These are phyloP conservation scores for Hymenoscyphus salicellus DNA, from an alignment of 2,329 filamentous ascomycete species.

Conservation along the genomic window DNA sequence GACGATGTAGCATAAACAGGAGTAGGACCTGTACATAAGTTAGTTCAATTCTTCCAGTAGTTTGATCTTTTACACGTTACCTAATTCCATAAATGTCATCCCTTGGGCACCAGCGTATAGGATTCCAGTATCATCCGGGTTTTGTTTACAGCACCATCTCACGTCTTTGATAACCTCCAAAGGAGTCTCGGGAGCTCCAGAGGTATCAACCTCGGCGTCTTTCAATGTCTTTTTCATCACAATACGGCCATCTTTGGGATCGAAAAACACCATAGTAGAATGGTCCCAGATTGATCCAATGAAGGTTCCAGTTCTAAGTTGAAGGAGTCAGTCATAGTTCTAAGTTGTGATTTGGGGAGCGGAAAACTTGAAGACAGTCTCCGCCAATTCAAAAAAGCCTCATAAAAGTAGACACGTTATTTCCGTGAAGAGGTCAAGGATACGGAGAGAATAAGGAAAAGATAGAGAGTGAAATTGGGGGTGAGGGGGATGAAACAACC, in stretches of 20 bases:
- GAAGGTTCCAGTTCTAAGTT: slow-evolving; percentile 50
- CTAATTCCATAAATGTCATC: slow-evolving; percentile 81
- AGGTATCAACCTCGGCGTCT: slow-evolving; percentile 69
- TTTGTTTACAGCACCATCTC: slow-evolving; percentile 89
- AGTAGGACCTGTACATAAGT: slow-evolving; percentile 59
- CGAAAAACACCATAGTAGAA: slow-evolving; percentile 90
- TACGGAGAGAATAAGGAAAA: not conserved
- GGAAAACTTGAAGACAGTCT: no score
- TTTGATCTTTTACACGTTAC: not conserved
- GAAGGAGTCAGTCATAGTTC: not conserved
- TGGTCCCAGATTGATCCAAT: slow-evolving; percentile 49
- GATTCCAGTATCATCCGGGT: slow-evolving; percentile 88
- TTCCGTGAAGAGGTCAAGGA: not conserved
- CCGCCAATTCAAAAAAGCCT: not conserved
- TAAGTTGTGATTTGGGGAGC: no score
- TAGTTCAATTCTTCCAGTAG: not conserved
- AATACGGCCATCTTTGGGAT: slow-evolving; percentile 80
- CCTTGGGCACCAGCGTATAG: slow-evolving; percentile 85
- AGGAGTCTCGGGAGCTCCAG: slow-evolving; percentile 44
- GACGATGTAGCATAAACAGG: slow-evolving; percentile 88
- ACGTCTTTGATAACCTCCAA: slow-evolving; percentile 65
- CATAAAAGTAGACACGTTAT: not conserved
- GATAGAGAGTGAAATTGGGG: not conserved
- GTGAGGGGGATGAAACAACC: not conserved
- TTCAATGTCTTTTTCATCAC: slow-evolving; percentile 79